phyloP scores from a whole-genome alignment of 2,329 filamentous ascomycete genomes.

The Colletotrichum australisinense region DNA sequence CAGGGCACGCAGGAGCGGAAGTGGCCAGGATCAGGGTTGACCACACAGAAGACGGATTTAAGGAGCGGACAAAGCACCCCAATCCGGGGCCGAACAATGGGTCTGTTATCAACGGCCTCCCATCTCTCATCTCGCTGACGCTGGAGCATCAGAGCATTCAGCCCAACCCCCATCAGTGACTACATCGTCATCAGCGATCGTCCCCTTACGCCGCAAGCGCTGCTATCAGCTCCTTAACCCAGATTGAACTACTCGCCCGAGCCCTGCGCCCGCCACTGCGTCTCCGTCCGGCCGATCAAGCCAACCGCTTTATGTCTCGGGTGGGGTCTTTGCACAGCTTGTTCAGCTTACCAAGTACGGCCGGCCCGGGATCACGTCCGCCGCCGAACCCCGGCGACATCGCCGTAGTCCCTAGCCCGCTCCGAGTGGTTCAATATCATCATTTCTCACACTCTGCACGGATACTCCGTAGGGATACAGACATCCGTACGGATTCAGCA shows the following conservation, averaged over 20 bases:
- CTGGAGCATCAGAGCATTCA: not conserved
- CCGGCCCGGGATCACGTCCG: not conserved
- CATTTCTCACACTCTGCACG: not conserved
- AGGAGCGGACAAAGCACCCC: slow-evolving; percentile 26
- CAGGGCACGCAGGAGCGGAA: slow-evolving; percentile 13
- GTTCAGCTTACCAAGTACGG: not conserved
- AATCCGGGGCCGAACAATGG: slow-evolving; percentile 21
- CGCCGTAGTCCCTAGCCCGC: not conserved
- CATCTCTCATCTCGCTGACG: slow-evolving; percentile 1
- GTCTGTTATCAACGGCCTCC: slow-evolving; percentile 10
- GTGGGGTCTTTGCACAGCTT: not conserved
- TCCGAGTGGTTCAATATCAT: not conserved
- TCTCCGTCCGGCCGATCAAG: not conserved
- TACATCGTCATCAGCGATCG: slow-evolving; percentile 1
- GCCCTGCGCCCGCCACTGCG: not conserved
- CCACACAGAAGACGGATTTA: slow-evolving; percentile 3
- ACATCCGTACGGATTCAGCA: not conserved
- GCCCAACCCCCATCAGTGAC: not conserved
- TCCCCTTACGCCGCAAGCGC: not conserved
- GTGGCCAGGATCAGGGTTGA: slow-evolving; percentile 21
- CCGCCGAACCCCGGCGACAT: not conserved
- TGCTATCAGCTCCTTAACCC: not conserved
- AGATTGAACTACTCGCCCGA: not conserved
- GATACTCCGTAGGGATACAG: too few relatives aligned
- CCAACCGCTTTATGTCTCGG: not conserved